Conservation (phyloP, 768 basidiomycete genomes). For the Leccinellum rugosiceps region DNA sequence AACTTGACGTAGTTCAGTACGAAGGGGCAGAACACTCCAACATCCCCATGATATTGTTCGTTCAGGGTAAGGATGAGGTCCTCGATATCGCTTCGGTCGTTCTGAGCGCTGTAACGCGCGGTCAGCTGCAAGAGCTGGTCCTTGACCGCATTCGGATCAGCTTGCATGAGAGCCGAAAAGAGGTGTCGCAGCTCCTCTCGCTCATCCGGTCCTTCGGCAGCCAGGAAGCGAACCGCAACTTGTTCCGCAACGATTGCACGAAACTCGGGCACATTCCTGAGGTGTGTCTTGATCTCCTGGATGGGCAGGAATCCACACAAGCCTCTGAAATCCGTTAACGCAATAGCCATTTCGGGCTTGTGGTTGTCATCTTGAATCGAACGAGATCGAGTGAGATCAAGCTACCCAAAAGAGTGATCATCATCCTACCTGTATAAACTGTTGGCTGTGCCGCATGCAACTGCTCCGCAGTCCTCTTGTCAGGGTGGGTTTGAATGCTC, state of each 20-base stretch:
- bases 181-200: constrained; percentile 62
- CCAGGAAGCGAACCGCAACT: constrained; percentile 52
- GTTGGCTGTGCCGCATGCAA: constrained; percentile 68
- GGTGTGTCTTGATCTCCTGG: constrained; percentile 59
- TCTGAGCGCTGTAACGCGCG: constrained; percentile 52
- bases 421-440: constrained; percentile 81
- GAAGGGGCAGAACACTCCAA: constrained; percentile 91
- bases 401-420: neutral
- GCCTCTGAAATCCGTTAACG: constrained; percentile 84
- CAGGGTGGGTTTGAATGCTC: constrained; percentile 90
- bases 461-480: constrained; percentile 74
- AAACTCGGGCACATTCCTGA: constrained; percentile 74
- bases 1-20: constrained; percentile 83
- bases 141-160: constrained; percentile 51
- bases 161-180: constrained; percentile 83
- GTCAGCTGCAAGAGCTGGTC: constrained; percentile 56
- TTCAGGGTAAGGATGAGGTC: constrained; percentile 63
- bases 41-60: constrained; percentile 83
- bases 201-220: constrained; percentile 33
- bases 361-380: constrained; percentile 77
- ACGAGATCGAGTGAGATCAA: constrained; percentile 13
- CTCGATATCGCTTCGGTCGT: constrained; percentile 45
- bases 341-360: constrained; percentile 99
- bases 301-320: constrained; percentile 93
- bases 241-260: constrained; percentile 60